A percentile compares a stretch with the other conserved stretches of the same genome.
phyloP scores from a whole-genome alignment of 371 early-diverging fungal genomes.

The Rhizopus arrhizus region DNA sequence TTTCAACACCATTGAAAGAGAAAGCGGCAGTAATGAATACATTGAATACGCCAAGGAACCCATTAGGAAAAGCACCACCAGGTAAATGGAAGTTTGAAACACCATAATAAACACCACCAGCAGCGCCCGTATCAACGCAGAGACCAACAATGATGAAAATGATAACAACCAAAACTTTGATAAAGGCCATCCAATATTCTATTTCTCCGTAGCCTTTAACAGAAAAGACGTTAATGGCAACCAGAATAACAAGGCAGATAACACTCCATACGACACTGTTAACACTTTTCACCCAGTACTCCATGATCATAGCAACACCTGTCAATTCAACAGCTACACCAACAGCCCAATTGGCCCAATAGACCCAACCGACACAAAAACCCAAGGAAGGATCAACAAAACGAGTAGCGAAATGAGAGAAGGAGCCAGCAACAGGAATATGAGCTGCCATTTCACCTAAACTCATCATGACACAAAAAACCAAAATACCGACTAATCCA shows the following conservation, averaged over 20 bases:
- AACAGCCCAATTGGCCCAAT: slow-evolving; percentile 87
- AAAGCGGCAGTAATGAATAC: slow-evolving; percentile 83
- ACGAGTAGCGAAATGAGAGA: slow-evolving; percentile 81
- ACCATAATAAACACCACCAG: slow-evolving; percentile 50
- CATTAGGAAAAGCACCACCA: slow-evolving; percentile 79
- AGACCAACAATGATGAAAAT: slow-evolving; percentile 79
- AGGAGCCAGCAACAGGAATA: slow-evolving; percentile 83
- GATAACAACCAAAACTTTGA: slow-evolving; percentile 63
- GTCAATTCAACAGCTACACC: slow-evolving; percentile 81
- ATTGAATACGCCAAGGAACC: slow-evolving; percentile 69
- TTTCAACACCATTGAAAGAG: slow-evolving; percentile 83
- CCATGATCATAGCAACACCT: slow-evolving; percentile 78
- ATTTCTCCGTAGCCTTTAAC: slow-evolving; percentile 74
- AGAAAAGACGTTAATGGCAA: slow-evolving; percentile 64
- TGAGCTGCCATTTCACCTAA: slow-evolving; percentile 88
- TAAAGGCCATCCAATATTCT: slow-evolving; percentile 60
- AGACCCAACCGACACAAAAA: slow-evolving; percentile 76
- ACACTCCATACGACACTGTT: slow-evolving; percentile 63
- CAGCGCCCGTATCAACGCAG: slow-evolving; percentile 64
- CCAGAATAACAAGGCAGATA: slow-evolving; percentile 61
- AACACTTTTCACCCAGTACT: slow-evolving; percentile 74
- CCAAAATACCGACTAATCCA: slow-evolving; percentile 74
- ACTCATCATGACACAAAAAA: slow-evolving; percentile 81
- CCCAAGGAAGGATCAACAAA: slow-evolving; percentile 85
- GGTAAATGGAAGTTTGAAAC: slow-evolving; percentile 67